Conservation (phyloP, 495 filamentous ascomycete genomes). For the Trichoderma virens region DNA sequence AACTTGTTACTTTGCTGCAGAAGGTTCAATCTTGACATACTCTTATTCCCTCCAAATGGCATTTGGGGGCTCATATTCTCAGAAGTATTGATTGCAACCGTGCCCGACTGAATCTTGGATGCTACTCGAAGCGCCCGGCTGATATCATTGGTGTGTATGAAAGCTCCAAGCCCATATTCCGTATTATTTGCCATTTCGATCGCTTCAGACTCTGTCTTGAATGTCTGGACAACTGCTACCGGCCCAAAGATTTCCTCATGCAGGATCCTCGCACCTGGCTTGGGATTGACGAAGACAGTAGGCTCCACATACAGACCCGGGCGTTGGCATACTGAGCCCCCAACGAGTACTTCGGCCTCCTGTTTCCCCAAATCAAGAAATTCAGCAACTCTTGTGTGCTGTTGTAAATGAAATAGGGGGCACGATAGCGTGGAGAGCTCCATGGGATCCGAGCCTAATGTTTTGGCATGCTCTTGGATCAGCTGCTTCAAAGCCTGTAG, state of each 20-base stretch:
- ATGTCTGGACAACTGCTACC: slow-evolving; percentile 63
- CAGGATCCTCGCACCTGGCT: slow-evolving; percentile 55
- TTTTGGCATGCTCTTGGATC: neutral
- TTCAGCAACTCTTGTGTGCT: slow-evolving; percentile 59
- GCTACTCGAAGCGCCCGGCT: slow-evolving; percentile 61
- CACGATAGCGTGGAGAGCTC: neutral
- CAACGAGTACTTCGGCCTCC: slow-evolving; percentile 17
- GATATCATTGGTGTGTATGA: slow-evolving; percentile 67
- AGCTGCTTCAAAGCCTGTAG: slow-evolving; percentile 46
- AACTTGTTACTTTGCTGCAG: too few species aligned
- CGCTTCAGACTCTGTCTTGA: slow-evolving; percentile 55
- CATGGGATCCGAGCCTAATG: neutral
- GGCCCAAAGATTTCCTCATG: slow-evolving; percentile 49
- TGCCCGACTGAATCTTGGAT: slow-evolving; percentile 58
- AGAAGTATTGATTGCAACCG: slow-evolving; percentile 30
- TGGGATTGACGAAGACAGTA: slow-evolving; percentile 65
- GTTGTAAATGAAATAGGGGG: slow-evolving; percentile 21
- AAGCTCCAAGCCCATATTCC: slow-evolving; percentile 62
- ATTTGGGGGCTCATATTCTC: too few species aligned
- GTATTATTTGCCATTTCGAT: slow-evolving; percentile 64
- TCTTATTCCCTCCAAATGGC: too few species aligned
- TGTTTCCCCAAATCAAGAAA: slow-evolving; percentile 30
- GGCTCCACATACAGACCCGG: slow-evolving; percentile 53
- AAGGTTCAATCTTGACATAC: too few species aligned
- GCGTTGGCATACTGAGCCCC: slow-evolving; percentile 18